Evolutionary conservation across 2,329 filamentous ascomycete species (phyloP).

Genomic region (Xylaria multiplex): DNA sequence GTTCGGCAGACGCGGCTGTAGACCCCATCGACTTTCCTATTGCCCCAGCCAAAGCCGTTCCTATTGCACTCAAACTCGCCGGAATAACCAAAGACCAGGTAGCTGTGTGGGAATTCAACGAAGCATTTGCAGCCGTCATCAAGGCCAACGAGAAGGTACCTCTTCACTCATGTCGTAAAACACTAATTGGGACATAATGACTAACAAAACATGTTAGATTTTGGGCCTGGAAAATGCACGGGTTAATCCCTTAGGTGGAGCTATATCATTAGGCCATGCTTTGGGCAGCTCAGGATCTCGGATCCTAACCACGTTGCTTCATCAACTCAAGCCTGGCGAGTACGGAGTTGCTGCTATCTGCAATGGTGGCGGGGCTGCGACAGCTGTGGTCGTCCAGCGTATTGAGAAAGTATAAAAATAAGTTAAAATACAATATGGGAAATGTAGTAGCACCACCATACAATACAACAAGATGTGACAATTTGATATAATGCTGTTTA

Average conservation of each 20-base stretch:
- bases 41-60: constrained; percentile 90
- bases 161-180: not conserved
- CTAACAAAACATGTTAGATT: constrained; percentile 61
- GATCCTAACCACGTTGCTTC: constrained; percentile 88
- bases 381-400: constrained; percentile 89
- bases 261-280: constrained; percentile 91
- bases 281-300: constrained; percentile 92
- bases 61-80: constrained; percentile 86
- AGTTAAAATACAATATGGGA: not conserved
- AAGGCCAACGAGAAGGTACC: constrained; percentile 88
- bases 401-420: constrained; percentile 60
- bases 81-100: constrained; percentile 93
- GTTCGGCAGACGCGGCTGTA: constrained; percentile 88
- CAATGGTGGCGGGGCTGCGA: constrained; percentile 93
- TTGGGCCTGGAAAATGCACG: constrained; percentile 80
- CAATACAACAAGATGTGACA: not conserved
- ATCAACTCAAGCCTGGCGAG: constrained; percentile 90
- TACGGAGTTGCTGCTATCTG: constrained; percentile 97
- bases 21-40: constrained; percentile 95
- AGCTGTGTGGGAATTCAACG: constrained; percentile 97
- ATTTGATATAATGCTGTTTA: not conserved
- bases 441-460: not conserved
- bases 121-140: constrained; percentile 95
- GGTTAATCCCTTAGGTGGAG: constrained; percentile 89
- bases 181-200: not conserved